phyloP scores from a whole-genome alignment of 768 basidiomycete genomes.

The Suillus subalutaceus region DNA sequence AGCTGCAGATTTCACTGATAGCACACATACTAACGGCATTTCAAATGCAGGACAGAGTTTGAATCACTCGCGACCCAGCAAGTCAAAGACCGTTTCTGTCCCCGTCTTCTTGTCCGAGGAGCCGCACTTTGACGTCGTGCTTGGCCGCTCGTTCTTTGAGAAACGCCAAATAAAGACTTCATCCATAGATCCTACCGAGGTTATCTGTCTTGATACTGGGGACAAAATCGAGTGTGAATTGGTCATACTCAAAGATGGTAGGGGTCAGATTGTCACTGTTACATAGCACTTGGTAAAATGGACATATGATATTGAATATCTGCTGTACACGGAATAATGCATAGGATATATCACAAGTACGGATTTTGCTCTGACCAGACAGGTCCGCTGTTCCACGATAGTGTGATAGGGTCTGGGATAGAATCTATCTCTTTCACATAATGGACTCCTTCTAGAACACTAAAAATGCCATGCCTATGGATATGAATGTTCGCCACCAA shows the following conservation, averaged over 20 bases:
- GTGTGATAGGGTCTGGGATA: neutral
- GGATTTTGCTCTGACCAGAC: neutral
- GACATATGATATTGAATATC: neutral
- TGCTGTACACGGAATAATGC: neutral
- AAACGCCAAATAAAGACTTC: constrained; percentile 81
- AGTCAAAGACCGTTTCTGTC: constrained; percentile 47
- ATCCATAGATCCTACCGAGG: constrained; percentile 82
- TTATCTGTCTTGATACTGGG: constrained; percentile 90
- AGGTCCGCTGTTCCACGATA: neutral
- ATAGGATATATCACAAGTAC: neutral
- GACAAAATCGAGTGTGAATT: constrained; percentile 92
- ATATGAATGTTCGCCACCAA: neutral
- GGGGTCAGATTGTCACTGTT: constrained; percentile 87
- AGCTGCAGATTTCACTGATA: constrained; percentile 23
- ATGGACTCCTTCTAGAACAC: constrained; percentile 1
- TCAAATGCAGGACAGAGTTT: neutral
- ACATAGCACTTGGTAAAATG: constrained; percentile 46
- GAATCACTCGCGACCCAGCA: constrained; percentile 14
- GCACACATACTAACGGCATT: constrained; percentile 7
- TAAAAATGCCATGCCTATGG: constrained; percentile 2
- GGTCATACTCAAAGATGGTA: constrained; percentile 89
- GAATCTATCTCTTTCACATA: constrained; percentile 9
- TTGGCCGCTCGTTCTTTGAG: constrained; percentile 86
- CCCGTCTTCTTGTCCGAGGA: constrained; percentile 91
- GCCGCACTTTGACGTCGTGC: constrained; percentile 92